A percentile compares a stretch with the other conserved stretches of the same genome.
Conservation (phyloP, 768 basidiomycete species). For the Suillus placidus region DNA sequence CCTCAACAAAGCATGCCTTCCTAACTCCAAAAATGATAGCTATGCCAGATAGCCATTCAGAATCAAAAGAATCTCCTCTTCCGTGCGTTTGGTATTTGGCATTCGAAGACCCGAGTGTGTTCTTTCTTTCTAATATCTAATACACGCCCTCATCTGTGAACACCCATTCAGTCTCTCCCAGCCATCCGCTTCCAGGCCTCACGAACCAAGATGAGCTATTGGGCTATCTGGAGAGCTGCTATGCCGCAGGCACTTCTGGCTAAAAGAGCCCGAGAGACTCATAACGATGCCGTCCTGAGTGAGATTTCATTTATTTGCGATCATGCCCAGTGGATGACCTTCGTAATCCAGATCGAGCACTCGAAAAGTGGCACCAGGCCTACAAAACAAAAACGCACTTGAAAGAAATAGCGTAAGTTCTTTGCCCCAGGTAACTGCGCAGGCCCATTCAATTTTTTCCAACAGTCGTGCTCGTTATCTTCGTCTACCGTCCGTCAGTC, state of each 20-base stretch:
- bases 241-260: constrained; percentile 72
- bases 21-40: constrained; percentile 13
- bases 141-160: constrained; percentile 13
- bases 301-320: constrained; percentile 33
- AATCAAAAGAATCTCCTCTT: constrained; percentile 62
- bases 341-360: constrained; percentile 44
- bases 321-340: constrained; percentile 4
- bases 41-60: constrained; percentile 56
- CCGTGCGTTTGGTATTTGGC: constrained; percentile 75
- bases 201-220: constrained; percentile 59
- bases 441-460: constrained; percentile 15
- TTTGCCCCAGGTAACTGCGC: constrained; percentile 12
- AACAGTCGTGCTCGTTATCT: constrained; percentile 79
- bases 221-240: constrained; percentile 65
- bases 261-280: constrained; percentile 64
- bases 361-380: constrained; percentile 69
- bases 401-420: constrained; percentile 81
- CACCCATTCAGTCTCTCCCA: constrained; percentile 62
- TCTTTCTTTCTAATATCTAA: background rate
- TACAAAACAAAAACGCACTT: constrained; percentile 72
- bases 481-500: constrained; percentile 62
- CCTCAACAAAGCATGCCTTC: background rate
- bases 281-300: constrained; percentile 61
- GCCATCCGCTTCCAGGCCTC: constrained; percentile 76
- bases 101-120: constrained; percentile 69